Evolutionary conservation across 306 rosid genomes (phyloP), one percentile per base, ranked within the genome.

Genomic region (Trichosanthes cucumerina): DNA sequence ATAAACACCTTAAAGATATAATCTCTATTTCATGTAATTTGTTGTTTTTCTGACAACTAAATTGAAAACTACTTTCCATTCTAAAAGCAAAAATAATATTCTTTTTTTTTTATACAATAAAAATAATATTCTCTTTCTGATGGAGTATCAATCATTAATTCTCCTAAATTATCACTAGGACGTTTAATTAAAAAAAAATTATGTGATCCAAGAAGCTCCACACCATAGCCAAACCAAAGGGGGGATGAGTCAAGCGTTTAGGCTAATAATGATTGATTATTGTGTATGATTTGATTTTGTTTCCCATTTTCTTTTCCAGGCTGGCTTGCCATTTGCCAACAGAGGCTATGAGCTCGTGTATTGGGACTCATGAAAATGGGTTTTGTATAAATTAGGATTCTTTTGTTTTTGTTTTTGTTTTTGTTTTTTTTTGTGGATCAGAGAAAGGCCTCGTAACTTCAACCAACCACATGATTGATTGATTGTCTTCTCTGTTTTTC

Each of bases 291-390:
- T 28, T 60, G 23, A 19, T 65, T 63, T 63, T 63, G 43, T 63
- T 8, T 60, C 49, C 49, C 24, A 65, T 19, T 63, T 65, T 36
- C 8, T 19, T 65, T 7, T 18, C 46, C 72, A 39, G 75, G 34
- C 75, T 69, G 75, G 75, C 75, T 65, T 69, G 75, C 53, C 49
- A 39, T 24, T 58, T 58, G 65, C 65, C 65, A 33, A 63, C 75
- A 69, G 53, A 69, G 75, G 4, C 46, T 69, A 69, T 69, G 75
- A 69, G 33, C 54, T 12, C 7, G 8, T 41, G 50, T 75, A 66
- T 84, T 66, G 89, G 83, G 58, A 86, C 84, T 84, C 84, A 78
- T 84, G 86, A 86, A 79, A 77, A 46, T 13, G 31, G 26, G 4
- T 13, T 38, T 9, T 62, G 46, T 62, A 33, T 43, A 52, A 23